Evolutionary conservation across 2,329 filamentous ascomycete genomes (phyloP).

Genomic region (Fusarium continuum): DNA sequence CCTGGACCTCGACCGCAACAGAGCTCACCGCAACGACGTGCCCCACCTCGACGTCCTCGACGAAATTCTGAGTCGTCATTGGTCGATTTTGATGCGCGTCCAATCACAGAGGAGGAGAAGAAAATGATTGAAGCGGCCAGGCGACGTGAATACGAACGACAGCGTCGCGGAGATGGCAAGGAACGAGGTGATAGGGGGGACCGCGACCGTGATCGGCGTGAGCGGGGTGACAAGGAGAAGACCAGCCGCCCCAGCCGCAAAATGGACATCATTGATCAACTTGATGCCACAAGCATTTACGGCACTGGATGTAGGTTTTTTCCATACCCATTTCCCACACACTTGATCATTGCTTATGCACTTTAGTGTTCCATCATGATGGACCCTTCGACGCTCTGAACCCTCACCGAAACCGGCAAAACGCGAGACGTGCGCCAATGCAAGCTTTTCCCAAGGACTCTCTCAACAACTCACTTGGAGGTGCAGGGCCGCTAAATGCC

Average conservation of each 20-base stretch:
- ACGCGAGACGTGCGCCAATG: conserved; percentile 87
- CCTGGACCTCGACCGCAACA: conserved; percentile 48
- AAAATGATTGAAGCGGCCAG: conserved; percentile 50
- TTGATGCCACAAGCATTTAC: conserved; percentile 96
- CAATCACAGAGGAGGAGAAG: conserved; percentile 64
- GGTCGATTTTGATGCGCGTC: conserved; percentile 65
- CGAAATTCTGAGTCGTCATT: conserved; percentile 85
- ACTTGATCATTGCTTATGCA: conserved; percentile 9
- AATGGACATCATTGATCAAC: conserved; percentile 93
- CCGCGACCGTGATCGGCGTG: conserved; percentile 50
- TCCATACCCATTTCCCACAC: not conserved
- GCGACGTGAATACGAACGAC: conserved; percentile 42
- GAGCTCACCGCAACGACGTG: conserved; percentile 47
- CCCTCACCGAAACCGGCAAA: conserved; percentile 89
- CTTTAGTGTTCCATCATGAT: conserved; percentile 95
- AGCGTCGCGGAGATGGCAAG: conserved; percentile 39
- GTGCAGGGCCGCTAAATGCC: conserved; percentile 82
- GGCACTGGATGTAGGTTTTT: conserved; percentile 81
- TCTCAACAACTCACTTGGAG: conserved; percentile 90
- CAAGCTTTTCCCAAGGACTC: conserved; percentile 94
- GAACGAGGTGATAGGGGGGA: conserved; percentile 36
- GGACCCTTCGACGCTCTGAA: conserved; percentile 97
- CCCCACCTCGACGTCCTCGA: conserved; percentile 58
- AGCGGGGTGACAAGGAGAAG: conserved; percentile 57
- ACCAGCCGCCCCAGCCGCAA: conserved; percentile 59